Base-by-base conservation (phyloP, 2,329 filamentous ascomycete species). In the Fulvia fulva region DNA sequence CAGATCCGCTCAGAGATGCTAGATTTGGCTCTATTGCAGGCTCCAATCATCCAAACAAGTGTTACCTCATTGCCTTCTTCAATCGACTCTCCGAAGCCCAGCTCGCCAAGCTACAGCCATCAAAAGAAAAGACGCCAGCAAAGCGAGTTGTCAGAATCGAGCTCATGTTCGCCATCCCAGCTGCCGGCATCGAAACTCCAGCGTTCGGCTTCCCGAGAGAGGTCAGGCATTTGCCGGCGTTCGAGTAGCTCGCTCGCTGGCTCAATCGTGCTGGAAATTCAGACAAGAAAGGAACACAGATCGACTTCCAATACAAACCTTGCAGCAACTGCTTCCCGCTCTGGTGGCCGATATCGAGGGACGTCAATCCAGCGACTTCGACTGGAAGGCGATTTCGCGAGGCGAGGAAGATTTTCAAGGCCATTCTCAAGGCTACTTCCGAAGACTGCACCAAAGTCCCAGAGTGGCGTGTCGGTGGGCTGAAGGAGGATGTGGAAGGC, bases 1-100 rank as follows among this genome's bases (percentile, higher is more conserved):
- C 51, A 53, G 37, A 23, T 53, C 5, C 28, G 34, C 6, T 21
- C 34, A 19, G 53, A 47, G 30, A 30, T 55, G 8, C 5, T 32
- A 3, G 21, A 37, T 23, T 8, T 34, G 9, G 37, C 49, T 14
- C 16, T 32, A 7, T 32, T 43, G n/a, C 11, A 23, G 5, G 51
- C 43, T 9, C 51, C 45, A 9, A 19, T 16, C 22, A 21, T 55
- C 22, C 5, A 32, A 14, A 54, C 34, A 30, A 22, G 26, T 43
- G 22, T 54, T 25, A 55, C 32, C 23, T 56, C 49, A 46, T 59
- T 25, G 19, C 34, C 21, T 56, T 53, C 25, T 44, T 61, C 47
- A 55, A 59, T 37, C 41, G 53, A 26, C 56, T 56, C 9, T n/a
- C 22, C 0, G n/a, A 50, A 46, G 21, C 50, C 14, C 28, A 58